Conservation (phyloP, 768 basidiomycete genomes). For the Xerocomus potaroensis region DNA sequence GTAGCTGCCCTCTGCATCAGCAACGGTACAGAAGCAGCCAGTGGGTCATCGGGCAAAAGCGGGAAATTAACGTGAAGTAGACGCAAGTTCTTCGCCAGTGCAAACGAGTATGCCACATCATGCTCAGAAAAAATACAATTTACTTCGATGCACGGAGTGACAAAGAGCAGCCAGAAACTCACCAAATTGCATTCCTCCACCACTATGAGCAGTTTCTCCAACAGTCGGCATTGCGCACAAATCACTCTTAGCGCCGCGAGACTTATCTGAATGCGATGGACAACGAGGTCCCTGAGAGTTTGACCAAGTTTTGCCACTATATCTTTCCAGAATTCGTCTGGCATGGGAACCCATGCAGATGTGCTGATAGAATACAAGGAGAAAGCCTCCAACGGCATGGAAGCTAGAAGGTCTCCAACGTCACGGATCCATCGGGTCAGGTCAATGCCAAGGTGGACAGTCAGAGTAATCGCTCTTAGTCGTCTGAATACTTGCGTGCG, state of each 20-base stretch:
- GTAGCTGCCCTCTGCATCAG: slow-evolving; percentile 36
- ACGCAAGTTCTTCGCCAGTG: slow-evolving; percentile 43
- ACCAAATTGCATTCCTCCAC: slow-evolving; percentile 47
- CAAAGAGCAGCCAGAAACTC: not conserved
- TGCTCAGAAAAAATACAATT: slow-evolving; percentile 13
- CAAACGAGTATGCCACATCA: slow-evolving; percentile 31
- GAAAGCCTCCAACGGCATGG: slow-evolving; percentile 52
- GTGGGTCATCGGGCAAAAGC: slow-evolving; percentile 15
- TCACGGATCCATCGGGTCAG: slow-evolving; percentile 43
- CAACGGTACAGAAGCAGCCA: slow-evolving; percentile 10
- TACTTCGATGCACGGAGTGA: not conserved
- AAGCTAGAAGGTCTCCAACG: slow-evolving; percentile 40
- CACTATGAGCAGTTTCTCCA: slow-evolving; percentile 65
- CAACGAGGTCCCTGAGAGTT: slow-evolving; percentile 53
- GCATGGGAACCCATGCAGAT: slow-evolving; percentile 36
- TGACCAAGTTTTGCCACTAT: slow-evolving; percentile 49
- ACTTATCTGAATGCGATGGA: slow-evolving; percentile 59
- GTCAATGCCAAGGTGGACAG: slow-evolving; percentile 37
- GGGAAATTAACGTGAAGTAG: slow-evolving; percentile 61
- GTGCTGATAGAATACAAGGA: slow-evolving; percentile 56
- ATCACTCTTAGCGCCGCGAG: slow-evolving; percentile 47
- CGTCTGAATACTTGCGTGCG: slow-evolving; percentile 35
- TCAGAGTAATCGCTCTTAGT: slow-evolving; percentile 57
- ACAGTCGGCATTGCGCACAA: slow-evolving; percentile 46
- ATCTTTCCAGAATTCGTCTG: slow-evolving; percentile 46